Percentiles rank a stretch among this genome's conserved stretches.
phyloP scores from a whole-genome alignment of 2,329 filamentous ascomycete genomes.

The Fusarium torreyae region DNA sequence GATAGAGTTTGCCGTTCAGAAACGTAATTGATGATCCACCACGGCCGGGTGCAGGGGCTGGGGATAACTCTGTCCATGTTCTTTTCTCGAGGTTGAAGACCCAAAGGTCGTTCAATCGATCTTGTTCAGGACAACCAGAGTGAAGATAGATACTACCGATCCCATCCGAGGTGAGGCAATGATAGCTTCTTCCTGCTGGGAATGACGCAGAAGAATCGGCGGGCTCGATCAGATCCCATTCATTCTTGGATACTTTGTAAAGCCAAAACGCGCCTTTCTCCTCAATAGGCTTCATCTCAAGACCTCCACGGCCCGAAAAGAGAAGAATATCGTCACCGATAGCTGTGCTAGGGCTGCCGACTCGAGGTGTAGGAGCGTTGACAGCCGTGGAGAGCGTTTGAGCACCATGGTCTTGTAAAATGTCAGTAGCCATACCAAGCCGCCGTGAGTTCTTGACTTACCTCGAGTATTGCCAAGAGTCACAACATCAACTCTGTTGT shows the following conservation, averaged over 20 bases:
- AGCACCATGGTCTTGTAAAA: accelerated
- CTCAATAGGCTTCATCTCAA: slow-evolving; percentile 1
- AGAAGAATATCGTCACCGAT: background rate
- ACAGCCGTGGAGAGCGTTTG: background rate
- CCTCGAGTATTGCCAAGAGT: accelerated
- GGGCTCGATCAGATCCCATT: background rate
- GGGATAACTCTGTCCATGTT: accelerated
- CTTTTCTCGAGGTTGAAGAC: background rate
- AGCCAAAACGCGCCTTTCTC: background rate
- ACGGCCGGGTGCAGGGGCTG: background rate
- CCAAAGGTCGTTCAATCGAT: background rate
- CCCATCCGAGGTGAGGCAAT: background rate
- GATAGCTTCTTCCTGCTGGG: slow-evolving; percentile 4
- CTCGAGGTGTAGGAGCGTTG: background rate
- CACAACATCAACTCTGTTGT: slow-evolving; percentile 2
- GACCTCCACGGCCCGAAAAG: background rate
- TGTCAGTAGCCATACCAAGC: accelerated
- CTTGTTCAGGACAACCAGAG: slow-evolving; percentile 9
- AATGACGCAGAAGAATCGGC: background rate
- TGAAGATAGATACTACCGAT: background rate
- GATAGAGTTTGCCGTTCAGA: accelerated
- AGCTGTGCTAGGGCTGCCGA: background rate
- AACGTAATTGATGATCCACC: slow-evolving; percentile 2
- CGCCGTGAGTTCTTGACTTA: accelerated
- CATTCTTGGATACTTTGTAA: background rate